Evolutionary conservation across 495 filamentous ascomycete species (phyloP), one percentile per base, ranked within the genome.

Genomic region (Annulohypoxylon nitens): DNA sequence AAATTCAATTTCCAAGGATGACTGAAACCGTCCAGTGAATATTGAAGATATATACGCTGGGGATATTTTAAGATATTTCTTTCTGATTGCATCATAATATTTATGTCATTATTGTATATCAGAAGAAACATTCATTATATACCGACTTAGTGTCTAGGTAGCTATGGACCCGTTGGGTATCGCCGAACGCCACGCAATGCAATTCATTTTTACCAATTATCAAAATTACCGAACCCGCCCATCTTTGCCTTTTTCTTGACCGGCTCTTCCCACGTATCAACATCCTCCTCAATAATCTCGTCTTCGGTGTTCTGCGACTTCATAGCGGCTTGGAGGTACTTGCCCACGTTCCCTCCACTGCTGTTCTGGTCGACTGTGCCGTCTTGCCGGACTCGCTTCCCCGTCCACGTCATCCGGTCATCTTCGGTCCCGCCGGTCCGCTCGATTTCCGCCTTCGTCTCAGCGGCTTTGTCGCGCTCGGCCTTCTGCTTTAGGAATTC

Each of bases 171-270:
- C 25, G 26, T 8, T 50, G 73, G 73, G 73, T 75, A 75, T 75
- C 67, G 47, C 68, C 63, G 47, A 71, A 71, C 73, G 73, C 73
- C 73, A 45, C 20, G 64, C 68, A 68, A 75, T 75, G 73, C 73
- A 71, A 61, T 48, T 3, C 48, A 16, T 61, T 60, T 23, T 70
- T 73, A 95, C 93, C 93, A 96, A 36, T 73, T 83, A 83, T 95
- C 93, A 78, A 99, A 98, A 82, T 98, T 96, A 12, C 96, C 96
- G 86, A 98, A 99, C 2, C 94, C 95, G 34, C 93, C 91, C 3
- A 85, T 84, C 78, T 93, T 97, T 8, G 82, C 74, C 81, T 97
- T 97, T 82, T 97, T 97, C 78, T 88, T 91, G 8, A 84, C 86
- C 37, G 92, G 93, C 72, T 92, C 90, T 66, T 88, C 84, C 71